These are phyloP conservation scores for Borealophlyctis nickersoniae DNA, from an alignment of 192 early-diverging fungal genomes.

Conservation along the genomic window DNA sequence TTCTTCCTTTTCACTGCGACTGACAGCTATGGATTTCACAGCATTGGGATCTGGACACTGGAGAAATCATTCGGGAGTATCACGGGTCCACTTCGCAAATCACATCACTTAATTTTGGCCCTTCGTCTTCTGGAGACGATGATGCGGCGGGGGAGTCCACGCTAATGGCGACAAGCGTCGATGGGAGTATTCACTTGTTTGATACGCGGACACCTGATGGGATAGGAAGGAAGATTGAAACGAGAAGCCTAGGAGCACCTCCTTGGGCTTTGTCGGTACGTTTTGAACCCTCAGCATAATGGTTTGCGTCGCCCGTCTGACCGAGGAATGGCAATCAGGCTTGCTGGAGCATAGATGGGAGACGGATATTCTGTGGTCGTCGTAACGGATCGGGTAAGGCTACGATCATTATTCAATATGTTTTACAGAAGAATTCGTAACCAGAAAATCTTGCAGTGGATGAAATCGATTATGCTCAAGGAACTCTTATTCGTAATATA, in stretches of 20 bases:
- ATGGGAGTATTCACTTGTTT: slow-evolving; percentile 34
- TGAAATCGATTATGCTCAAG: slow-evolving; percentile 75
- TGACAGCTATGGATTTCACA: background rate
- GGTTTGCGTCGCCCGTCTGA: no score
- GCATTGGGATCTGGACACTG: slow-evolving; percentile 81
- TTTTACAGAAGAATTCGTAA: background rate
- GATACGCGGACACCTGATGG: slow-evolving; percentile 32
- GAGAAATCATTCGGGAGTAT: slow-evolving; percentile 65
- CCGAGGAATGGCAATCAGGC: no score
- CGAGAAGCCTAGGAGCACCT: slow-evolving; percentile 6
- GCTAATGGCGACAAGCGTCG: slow-evolving; percentile 37
- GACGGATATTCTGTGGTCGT: slow-evolving; percentile 76
- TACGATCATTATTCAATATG: background rate
- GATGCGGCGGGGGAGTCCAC: slow-evolving; percentile 22
- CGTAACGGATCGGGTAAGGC: slow-evolving; percentile 74
- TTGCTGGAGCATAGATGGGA: slow-evolving; percentile 84
- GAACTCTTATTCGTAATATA: slow-evolving; percentile 66
- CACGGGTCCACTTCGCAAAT: slow-evolving; percentile 78
- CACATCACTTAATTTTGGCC: slow-evolving; percentile 70
- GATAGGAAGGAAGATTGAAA: slow-evolving; percentile 28
- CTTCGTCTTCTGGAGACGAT: slow-evolving; percentile 31
- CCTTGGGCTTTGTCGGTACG: slow-evolving; percentile 21
- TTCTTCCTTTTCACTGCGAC: slow-evolving; percentile 1
- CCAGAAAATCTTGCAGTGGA: slow-evolving; percentile 58
- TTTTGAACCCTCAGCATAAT: no score